Percentiles rank a stretch among this genome's conserved stretches.
Evolutionary conservation across 225 moss, liverwort and hornwort species (phyloP).

Genomic region (Polytrichum commune): DNA sequence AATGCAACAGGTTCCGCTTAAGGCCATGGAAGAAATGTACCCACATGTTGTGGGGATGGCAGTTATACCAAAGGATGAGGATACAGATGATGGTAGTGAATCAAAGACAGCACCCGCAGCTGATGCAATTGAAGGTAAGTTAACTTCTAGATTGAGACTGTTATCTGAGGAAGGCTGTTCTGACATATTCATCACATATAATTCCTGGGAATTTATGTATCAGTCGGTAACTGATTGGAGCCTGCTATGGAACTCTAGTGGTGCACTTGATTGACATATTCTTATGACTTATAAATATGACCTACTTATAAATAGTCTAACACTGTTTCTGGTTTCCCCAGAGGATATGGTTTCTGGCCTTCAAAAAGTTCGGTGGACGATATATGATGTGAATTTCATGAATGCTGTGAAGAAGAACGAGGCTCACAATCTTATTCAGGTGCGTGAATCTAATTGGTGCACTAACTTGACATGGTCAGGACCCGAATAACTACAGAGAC

Average conservation of each 20-base stretch:
- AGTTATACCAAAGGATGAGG: conserved; percentile 13
- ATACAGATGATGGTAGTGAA: background rate
- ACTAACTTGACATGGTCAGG: background rate
- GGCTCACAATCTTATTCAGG: conserved; percentile 65
- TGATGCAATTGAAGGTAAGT: conserved; percentile 42
- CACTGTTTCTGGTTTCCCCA: conserved; percentile 16
- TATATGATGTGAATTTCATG: conserved; percentile 51
- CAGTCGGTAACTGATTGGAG: background rate
- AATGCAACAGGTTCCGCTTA: conserved; percentile 5
- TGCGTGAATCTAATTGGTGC: conserved; percentile 11
- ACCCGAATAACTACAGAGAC: background rate
- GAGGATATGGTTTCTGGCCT: conserved; percentile 56
- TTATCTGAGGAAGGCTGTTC: background rate
- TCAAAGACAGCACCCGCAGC: conserved; percentile 19
- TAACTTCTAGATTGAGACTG: background rate
- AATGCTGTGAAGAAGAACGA: conserved; percentile 10
- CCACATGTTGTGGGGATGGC: conserved; percentile 51
- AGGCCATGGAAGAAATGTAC: conserved; percentile 22
- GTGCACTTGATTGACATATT: background rate
- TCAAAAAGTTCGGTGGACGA: conserved; percentile 48
- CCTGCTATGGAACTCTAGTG: background rate
- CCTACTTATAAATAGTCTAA: background rate
- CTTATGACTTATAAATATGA: background rate
- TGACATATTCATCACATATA: background rate
- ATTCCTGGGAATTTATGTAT: background rate